Base-by-base conservation (phyloP, 345 rosid species). In the Schrenkiella parvula region DNA sequence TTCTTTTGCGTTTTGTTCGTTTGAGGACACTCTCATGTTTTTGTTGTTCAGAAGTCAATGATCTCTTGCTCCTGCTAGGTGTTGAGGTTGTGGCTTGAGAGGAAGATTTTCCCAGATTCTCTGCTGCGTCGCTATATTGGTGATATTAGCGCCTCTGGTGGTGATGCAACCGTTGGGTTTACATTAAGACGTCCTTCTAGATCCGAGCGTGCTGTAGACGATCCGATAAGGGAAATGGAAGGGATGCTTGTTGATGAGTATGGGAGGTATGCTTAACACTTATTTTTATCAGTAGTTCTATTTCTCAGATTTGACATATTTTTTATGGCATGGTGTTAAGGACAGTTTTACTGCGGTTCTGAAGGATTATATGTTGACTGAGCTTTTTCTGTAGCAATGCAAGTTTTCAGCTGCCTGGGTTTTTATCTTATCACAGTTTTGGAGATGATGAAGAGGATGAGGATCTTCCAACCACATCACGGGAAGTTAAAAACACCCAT, bases 201-300 rank as follows among this genome's bases (percentile, higher is more conserved):
- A 75, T 84, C 92, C 39, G 98, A 95, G 80, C 91, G 99, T 55
- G 84, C 96, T 47, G 79, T 95, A 26, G 93, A 95, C 72, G 99
- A 95, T 73, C 99, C 99, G 44, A 82, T 95, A 19, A 87, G 99
- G 79, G 93, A 83, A 82, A 95, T 95, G 98, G 99, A 95, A 79
- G 98, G 97, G 80, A 95, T 95, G 90, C 82, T 85, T 80, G 93
- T 95, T 46, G 99, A 95, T 78, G 99, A 95, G 81, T 95, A 95
- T 84, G 99, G 99, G 66, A 95, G 99, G 99, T 95, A 63, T 34
- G 82, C 53, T 14, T 42, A 23, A 23, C 39, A 32, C 32, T 57
- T 35, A 47, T 55, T 12, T 31, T 72, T 23, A 13, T 65, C 57
- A 35, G 21, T 64, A 8, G 35, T 52, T 53, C 5, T 22, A 3